Percentiles rank a stretch among this genome's conserved stretches.
Conservation (phyloP, 805 yeast genomes). For the Cephaloascus albidus region DNA sequence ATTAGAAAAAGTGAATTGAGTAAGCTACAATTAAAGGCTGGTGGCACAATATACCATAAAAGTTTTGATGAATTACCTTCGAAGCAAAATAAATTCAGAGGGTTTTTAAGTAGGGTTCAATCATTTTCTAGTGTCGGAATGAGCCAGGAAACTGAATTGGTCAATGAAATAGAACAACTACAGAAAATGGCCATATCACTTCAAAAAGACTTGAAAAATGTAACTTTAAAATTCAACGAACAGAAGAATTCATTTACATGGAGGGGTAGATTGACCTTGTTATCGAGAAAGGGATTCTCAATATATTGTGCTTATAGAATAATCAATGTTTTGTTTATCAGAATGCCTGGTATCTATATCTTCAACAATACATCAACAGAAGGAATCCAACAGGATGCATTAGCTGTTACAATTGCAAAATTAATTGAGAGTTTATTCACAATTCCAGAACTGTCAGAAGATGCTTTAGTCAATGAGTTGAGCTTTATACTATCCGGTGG, state of each 20-base stretch:
- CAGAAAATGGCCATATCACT: slow-evolving; percentile 17
- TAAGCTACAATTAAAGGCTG: slow-evolving; percentile 7
- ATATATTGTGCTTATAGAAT: slow-evolving; percentile 42
- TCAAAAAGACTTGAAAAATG: slow-evolving; percentile 18
- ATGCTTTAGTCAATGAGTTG: slow-evolving; percentile 32
- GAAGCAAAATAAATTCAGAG: slow-evolving; percentile 13
- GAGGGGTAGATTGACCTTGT: slow-evolving; percentile 5
- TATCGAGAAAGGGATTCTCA: slow-evolving; percentile 17
- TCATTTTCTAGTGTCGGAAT: slow-evolving; percentile 26
- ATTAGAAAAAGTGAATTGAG: slow-evolving; percentile 23
- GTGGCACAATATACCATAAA: slow-evolving; percentile 16
- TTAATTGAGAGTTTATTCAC: slow-evolving; percentile 17
- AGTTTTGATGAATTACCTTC: slow-evolving; percentile 2
- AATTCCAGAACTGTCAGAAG: slow-evolving; percentile 19
- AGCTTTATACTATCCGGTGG: slow-evolving; percentile 47
- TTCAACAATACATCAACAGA: slow-evolving; percentile 3
- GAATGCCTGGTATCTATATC: slow-evolving; percentile 22
- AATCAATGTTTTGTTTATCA: slow-evolving; percentile 27
- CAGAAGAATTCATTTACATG: slow-evolving; percentile 3
- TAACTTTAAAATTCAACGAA: slow-evolving; percentile 8
- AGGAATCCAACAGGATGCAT: slow-evolving; percentile 25
- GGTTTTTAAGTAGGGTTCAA: slow-evolving; percentile 27
- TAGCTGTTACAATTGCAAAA: slow-evolving; percentile 39
- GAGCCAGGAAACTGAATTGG: slow-evolving; percentile 19
- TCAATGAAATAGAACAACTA: slow-evolving; percentile 28